Evolutionary conservation across 192 early-diverging fungal genomes (phyloP), one percentile per base, ranked within the genome.

Genomic region (Phlyctochytrium arcticum): DNA sequence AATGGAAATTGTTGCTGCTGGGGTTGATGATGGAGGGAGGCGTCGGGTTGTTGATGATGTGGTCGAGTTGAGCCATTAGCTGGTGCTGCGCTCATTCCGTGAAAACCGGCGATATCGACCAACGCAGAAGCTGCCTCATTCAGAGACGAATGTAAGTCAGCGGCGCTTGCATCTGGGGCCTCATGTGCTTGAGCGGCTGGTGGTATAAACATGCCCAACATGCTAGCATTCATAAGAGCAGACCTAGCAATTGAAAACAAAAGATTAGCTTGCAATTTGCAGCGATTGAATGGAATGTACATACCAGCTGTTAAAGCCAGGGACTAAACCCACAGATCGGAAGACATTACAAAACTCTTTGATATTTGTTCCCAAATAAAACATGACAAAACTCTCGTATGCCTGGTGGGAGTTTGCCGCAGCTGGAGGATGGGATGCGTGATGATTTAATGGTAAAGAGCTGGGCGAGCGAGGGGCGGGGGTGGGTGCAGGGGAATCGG

Each of bases 301-400:
- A 24, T 65, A 77, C 80, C 80, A 82, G 50, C 73, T 75, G 54
- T 82, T 79, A 36, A 79, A 48, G 5, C 80, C 80, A 57, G 80
- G 80, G 21, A 82, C 70, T 23, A 82, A 56, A 6, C 77, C 80
- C n/a, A 79, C 73, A 62, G 63, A 49, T 17, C 80, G 70, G 62
- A 78, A 82, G 17, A 75, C 68, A 31, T 35, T 50, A 55, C 68
- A 74, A 62, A 82, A 79, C n/a, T 79, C 77, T 37, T 74, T 66
- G 23, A 78, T 62, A 50, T 76, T 73, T 6, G 71, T 68, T 27
- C 80, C 80, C 24, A 82, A 55, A 49, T 79, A 82, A 59, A 78
- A 82, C 67, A 79, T 58, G 23, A 75, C 65, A 39, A 63, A 79
- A 7, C 60, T 63, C 54, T 79, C 77, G 49, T 75, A 72, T 19